Evolutionary conservation across 345 rosid species (phyloP), one percentile per base, ranked within the genome.

Genomic region (Eucalyptus cloeziana): DNA sequence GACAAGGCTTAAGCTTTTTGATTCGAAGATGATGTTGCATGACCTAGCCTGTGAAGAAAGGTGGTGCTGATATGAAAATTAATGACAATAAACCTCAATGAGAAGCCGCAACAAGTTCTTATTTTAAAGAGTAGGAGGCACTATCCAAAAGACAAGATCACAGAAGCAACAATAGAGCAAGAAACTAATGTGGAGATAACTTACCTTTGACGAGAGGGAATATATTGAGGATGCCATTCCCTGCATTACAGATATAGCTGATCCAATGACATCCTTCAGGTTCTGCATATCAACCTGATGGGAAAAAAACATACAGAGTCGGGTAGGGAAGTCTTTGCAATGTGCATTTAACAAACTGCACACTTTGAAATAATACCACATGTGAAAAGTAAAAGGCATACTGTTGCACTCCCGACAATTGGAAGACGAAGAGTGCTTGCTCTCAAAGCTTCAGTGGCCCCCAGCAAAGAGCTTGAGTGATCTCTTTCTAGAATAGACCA

Each of bases 391-490:
- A n/a, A 58, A 40, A 31, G 80, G 30, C 51, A 90, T 93, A 93
- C 99, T 88, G 89, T 87, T 86, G 99, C 94, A 92, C 95, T 96
- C 89, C 97, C 98, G 87, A 93, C 94, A 83, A 96, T 88, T 47
- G 98, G 99, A 92, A 97, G 99, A 89, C 99, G 98, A 83, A 97
- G 98, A 13, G 98, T 96, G 91, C 99, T 97, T 90, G 99, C 99
- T 94, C 92, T 95, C 93, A 96, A 93, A 89, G 99, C 96, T 95
- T 94, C 98, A 31, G 93, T 95, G 90, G 99, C 98, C 90, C 96
- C 98, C 71, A 88, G 91, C 94, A 96, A 92, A 87, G 97, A 96
- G 91, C 86, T 93, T 17, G 92, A 94, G 90, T 96, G 97, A 91
- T 94, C 96, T 91, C 92, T 92, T 87, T 97, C 98, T 67, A 96